Base-by-base conservation (phyloP, 805 yeast genomes). In the Vanderwaltozyma tropicalis region DNA sequence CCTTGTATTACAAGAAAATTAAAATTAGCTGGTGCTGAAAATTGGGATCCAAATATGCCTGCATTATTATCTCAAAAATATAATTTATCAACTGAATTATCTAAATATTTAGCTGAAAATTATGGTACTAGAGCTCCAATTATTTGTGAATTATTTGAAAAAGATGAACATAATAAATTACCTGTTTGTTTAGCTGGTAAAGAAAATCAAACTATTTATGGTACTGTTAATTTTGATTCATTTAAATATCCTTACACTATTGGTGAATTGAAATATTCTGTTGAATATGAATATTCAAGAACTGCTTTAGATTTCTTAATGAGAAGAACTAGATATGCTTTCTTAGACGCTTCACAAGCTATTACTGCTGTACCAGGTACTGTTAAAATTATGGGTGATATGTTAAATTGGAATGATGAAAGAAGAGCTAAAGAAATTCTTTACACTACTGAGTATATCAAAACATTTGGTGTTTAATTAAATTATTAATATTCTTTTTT, bases 301-400 rank as follows among this genome's bases (percentile, higher is more conserved):
- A 82, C 88, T 11, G 94, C 95, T 33, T 66, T 80, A 40, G 97
- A 88, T 62, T 86, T 88, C 69, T 69, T 88, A 47, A 85, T 94
- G 40, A 81, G 96, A 70, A 80, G 97, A 71, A 79, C 89, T 38
- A 78, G 97, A 64, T 76, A 85, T 58, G 95, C 95, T 3, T 89
- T 87, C 68, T 69, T 88, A 57, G 88, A 88, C 64, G 84, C 92
- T 30, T 76, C 76, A 59, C 86, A 81, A 46, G 95, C 96, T 12
- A 64, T 78, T 45, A 69, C 66, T 36, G 82, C 94, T 13, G 78
- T 88, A 40, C 94, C 86, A 45, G 81, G 80, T 44, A 94, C 89
- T 28, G 87, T 83, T 36, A 81, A 82, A 49, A 71, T 85, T 46
- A 82, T 88, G 92, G 87, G 78, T 48, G 68, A 73, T 37, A 92